Conservation (phyloP, 306 rosid species). For the Arachis hypogaea region DNA sequence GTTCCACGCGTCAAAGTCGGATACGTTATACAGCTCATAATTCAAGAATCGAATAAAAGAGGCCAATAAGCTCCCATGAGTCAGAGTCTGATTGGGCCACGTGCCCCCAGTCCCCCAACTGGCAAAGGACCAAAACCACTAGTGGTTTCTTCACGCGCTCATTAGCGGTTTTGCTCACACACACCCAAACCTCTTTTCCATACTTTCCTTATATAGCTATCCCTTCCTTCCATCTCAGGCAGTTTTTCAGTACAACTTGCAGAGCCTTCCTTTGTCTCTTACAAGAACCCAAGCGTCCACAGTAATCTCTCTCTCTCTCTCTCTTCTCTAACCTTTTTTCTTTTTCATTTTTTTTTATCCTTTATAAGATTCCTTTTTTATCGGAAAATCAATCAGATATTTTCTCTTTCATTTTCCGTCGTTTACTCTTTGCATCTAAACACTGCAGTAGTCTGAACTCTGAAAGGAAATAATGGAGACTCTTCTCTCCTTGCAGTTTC, state of each 20-base stretch:
- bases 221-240: conserved; percentile 42
- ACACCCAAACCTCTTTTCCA: conserved; percentile 34
- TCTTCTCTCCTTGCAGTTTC: neutral
- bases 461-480: conserved; percentile 32
- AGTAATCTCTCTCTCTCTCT: conserved; percentile 38
- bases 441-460: neutral
- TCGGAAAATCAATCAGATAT: conserved; percentile 40
- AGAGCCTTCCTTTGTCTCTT: conserved; percentile 52
- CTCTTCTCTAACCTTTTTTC: neutral
- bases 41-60: conserved; percentile 21
- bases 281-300: conserved; percentile 31
- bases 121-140: conserved; percentile 31
- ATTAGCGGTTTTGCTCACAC: conserved; percentile 43
- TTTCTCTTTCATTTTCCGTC: neutral
- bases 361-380: conserved; percentile 36
- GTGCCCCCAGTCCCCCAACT: conserved; percentile 17
- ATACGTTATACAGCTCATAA: conserved; percentile 41
- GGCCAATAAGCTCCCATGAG: neutral
- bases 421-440: conserved; percentile 6
- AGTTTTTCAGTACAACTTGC: conserved; percentile 29
- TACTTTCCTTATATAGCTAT: conserved; percentile 77
- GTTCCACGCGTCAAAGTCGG: conserved; percentile 70
- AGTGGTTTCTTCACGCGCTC: conserved; percentile 37
- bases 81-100: conserved; percentile 59
- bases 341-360: neutral